phyloP scores from a whole-genome alignment of 306 rosid species.

The Cicer yamashitae region DNA sequence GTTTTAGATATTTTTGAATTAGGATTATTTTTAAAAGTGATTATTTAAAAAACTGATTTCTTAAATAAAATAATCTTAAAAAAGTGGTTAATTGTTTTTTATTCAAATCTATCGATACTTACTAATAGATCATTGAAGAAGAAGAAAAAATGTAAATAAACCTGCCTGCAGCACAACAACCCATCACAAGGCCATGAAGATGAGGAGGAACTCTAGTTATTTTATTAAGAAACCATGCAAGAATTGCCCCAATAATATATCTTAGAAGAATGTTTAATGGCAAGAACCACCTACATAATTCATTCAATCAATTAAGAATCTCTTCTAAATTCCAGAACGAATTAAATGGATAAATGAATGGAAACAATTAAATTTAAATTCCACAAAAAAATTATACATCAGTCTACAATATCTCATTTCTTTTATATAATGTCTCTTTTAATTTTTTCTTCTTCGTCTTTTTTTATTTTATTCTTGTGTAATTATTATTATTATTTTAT shows the following conservation, averaged over 20 bases:
- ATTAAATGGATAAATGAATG: background rate
- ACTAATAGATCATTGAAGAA: too few species aligned
- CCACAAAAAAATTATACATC: too few species aligned
- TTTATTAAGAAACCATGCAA: constrained; percentile 52
- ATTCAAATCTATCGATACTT: too few species aligned
- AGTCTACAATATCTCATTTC: too few species aligned
- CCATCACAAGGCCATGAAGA: constrained; percentile 50
- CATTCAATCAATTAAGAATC: background rate
- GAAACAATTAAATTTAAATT: too few species aligned
- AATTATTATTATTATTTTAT: too few species aligned
- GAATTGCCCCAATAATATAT: constrained; percentile 42
- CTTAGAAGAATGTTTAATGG: constrained; percentile 46
- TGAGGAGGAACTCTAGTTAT: constrained; percentile 42
- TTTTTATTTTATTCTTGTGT: too few species aligned
- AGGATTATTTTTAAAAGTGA: background rate
- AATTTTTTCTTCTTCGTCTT: too few species aligned
- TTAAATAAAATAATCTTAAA: too few species aligned
- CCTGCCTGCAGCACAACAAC: constrained; percentile 53
- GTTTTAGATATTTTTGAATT: background rate
- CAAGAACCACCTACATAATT: constrained; percentile 57
- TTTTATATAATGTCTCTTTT: too few species aligned
- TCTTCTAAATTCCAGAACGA: constrained; percentile 7
- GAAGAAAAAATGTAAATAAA: constrained; percentile 6
- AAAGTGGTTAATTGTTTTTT: too few species aligned
- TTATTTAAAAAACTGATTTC: too few species aligned